Evolutionary conservation across 1,284 basidiomycete species (phyloP), one percentile per base, ranked within the genome.

Genomic region (Inonotus obliquus): DNA sequence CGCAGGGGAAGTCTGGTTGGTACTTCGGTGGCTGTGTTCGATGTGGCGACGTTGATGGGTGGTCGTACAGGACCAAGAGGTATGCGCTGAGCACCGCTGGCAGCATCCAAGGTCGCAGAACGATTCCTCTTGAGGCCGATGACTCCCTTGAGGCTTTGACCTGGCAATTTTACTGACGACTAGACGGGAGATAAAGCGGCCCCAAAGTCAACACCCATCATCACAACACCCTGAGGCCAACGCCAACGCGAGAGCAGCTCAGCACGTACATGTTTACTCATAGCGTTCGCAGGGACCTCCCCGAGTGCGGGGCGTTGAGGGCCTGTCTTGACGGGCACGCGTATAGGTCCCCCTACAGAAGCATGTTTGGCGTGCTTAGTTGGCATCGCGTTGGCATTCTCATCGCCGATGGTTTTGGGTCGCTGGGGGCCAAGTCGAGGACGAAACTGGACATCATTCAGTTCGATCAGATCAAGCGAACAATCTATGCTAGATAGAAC

Each of bases 211-310:
- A 55, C 29, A 35, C 25, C 19, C n/a, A 17, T 25, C 59, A n/a
- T 35, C 54, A 58, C 56, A 37, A n/a, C 32, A 27, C 25, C 10
- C 29, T 19, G 51, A 17, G 21, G 60, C 14, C 54, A 49, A 38
- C 39, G 21, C 29, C 47, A n/a, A 37, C 27, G 14, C 53, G 13
- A 37, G 14, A 52, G 38, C 61, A 47, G n/a, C 59, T 29, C 21
- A 14, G 57, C 9, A 77, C 80, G 67, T 71, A 87, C 89, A 77
- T 86, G 90, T 71, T 85, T 83, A 73, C 90, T 91, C 57, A 90
- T 82, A 63, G 87, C 84, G 59, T 78, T 79, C 37, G 79, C 81
- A 21, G 86, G 87, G 64, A 91, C 87, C 75, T 91, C 89, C 64
- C 82, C 81, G 59, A 91, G 80, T 57, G 83, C 88, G 32, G 83